phyloP scores from a whole-genome alignment of 1,284 basidiomycete species.

The Chalciporus sp. region DNA sequence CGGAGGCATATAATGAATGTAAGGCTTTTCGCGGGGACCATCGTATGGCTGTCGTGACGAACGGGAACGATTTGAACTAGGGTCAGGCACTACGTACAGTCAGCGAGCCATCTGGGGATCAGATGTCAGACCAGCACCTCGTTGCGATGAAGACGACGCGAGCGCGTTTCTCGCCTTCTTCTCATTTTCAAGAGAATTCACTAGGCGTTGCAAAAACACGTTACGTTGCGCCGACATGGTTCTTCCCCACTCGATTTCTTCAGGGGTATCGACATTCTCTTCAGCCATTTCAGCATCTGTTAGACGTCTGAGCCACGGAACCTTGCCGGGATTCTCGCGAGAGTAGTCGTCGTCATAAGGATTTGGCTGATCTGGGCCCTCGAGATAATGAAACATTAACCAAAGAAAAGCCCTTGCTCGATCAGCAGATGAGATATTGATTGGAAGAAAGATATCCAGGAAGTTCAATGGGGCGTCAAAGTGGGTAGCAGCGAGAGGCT shows the following conservation, averaged over 20 bases:
- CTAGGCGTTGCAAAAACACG: slow-evolving; percentile 62
- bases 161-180: slow-evolving; percentile 44
- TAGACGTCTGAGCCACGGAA: slow-evolving; percentile 56
- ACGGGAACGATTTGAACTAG: slow-evolving; percentile 30
- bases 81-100: slow-evolving; percentile 24
- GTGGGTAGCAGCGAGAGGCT: slow-evolving; percentile 72
- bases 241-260: slow-evolving; percentile 68
- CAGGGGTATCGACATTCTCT: slow-evolving; percentile 71
- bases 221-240: slow-evolving; percentile 68
- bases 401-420: slow-evolving; percentile 80
- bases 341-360: slow-evolving; percentile 68
- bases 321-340: slow-evolving; percentile 49
- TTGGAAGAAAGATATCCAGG: slow-evolving; percentile 79
- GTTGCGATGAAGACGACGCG: slow-evolving; percentile 22
- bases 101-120: slow-evolving; percentile 5
- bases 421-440: slow-evolving; percentile 67
- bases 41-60: slow-evolving; percentile 26
- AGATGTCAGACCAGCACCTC: slow-evolving; percentile 22
- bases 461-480: slow-evolving; percentile 78
- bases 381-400: slow-evolving; percentile 78
- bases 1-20: slow-evolving; percentile 41
- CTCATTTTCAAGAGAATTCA: slow-evolving; percentile 49
- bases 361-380: slow-evolving; percentile 56
- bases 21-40: slow-evolving; percentile 39
- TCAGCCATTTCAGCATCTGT: slow-evolving; percentile 47